Evolutionary conservation across 768 basidiomycete genomes (phyloP).

Genomic region (Boletales sp.): DNA sequence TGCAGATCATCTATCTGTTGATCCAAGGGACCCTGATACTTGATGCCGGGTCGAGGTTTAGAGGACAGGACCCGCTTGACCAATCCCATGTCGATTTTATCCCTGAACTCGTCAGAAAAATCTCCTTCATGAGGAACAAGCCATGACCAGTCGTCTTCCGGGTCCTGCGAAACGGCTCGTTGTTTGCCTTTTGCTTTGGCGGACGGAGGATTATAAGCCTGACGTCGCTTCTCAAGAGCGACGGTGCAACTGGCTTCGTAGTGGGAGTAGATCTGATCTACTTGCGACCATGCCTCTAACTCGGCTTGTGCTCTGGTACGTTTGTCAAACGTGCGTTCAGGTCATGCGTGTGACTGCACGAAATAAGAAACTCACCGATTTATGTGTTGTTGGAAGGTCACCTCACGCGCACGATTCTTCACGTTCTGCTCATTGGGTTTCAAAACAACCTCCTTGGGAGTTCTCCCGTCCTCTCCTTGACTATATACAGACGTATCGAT

Average conservation of each 20-base stretch:
- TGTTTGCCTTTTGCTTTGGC: slow-evolving; percentile 53
- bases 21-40: slow-evolving; percentile 33
- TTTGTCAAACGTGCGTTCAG: slow-evolving; percentile 15
- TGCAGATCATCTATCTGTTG: slow-evolving; percentile 45
- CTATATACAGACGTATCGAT: slow-evolving; percentile 50
- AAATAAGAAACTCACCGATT: slow-evolving; percentile 47
- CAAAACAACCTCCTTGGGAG: slow-evolving; percentile 17
- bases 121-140: slow-evolving; percentile 38
- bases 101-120: slow-evolving; percentile 34
- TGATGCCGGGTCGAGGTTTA: slow-evolving; percentile 11
- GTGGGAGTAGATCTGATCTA: slow-evolving; percentile 55
- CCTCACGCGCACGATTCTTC: slow-evolving; percentile 63
- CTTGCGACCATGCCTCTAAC: slow-evolving; percentile 69
- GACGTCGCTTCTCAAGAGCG: slow-evolving; percentile 47
- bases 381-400: slow-evolving; percentile 63
- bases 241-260: slow-evolving; percentile 46
- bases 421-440: slow-evolving; percentile 74
- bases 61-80: slow-evolving; percentile 34
- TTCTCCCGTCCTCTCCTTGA: slow-evolving; percentile 28
- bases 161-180: slow-evolving; percentile 42
- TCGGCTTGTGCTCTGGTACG: slow-evolving; percentile 49
- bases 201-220: slow-evolving; percentile 35
- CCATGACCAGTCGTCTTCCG: slow-evolving; percentile 37
- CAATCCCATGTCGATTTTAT: slow-evolving; percentile 33
- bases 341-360: background rate